Percentiles rank a stretch among this genome's conserved stretches.
Conservation (phyloP, 352 stramenopile genomes). For the Aphanomyces euteiches region DNA sequence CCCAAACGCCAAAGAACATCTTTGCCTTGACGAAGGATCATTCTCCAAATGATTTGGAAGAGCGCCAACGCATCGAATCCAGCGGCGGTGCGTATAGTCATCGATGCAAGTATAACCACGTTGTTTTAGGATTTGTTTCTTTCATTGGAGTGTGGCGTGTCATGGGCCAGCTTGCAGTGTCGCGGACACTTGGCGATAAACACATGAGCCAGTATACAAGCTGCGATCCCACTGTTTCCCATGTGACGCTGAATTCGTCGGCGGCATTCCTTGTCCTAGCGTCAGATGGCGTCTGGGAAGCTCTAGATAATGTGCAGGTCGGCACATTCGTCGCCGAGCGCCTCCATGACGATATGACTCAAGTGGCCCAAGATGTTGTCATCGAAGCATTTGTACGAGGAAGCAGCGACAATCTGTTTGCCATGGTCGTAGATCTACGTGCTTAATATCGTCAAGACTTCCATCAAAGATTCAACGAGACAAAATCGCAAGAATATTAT, state of each 20-base stretch:
- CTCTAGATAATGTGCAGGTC: conserved; percentile 53
- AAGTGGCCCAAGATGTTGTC: conserved; percentile 73
- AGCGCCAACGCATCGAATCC: conserved; percentile 64
- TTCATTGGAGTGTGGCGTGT: conserved; percentile 79
- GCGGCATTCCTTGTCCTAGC: conserved; percentile 48
- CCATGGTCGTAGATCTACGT: conserved; percentile 7
- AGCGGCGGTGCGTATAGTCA: conserved; percentile 43
- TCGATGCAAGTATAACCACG: too few relatives aligned
- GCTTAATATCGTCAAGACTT: background rate
- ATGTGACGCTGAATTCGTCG: conserved; percentile 24
- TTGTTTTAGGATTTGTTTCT: conserved; percentile 46
- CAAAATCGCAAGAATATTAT: background rate
- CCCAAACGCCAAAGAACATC: background rate
- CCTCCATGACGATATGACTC: conserved; percentile 43
- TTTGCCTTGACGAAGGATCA: conserved; percentile 55
- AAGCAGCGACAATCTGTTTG: conserved; percentile 84
- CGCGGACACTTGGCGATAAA: conserved; percentile 88
- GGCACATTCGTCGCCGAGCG: conserved; percentile 40
- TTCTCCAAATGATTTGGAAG: conserved; percentile 47
- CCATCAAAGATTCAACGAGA: background rate
- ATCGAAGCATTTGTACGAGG: conserved; percentile 92
- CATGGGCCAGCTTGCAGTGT: conserved; percentile 89
- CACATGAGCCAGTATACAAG: conserved; percentile 80
- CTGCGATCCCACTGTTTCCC: conserved; percentile 72
- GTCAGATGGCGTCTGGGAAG: conserved; percentile 77